Conservation (phyloP, 179 eudicot species). For the Dionaea muscipula region DNA sequence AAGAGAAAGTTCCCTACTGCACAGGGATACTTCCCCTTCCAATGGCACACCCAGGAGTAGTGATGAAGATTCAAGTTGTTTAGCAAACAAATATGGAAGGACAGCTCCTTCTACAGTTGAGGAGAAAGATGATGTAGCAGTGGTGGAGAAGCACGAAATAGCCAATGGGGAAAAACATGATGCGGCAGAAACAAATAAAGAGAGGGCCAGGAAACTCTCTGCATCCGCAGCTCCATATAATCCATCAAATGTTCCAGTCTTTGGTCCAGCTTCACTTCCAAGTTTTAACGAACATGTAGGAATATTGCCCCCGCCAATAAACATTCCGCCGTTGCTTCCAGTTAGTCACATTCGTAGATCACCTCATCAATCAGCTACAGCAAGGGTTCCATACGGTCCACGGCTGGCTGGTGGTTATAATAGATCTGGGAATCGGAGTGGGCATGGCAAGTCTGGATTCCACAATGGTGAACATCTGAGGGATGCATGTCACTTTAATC, state of each 20-base stretch:
- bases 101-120: slow-evolving; percentile 21
- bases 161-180: slow-evolving; percentile 31
- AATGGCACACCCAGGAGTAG: slow-evolving; percentile 11
- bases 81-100: slow-evolving; percentile 13
- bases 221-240: slow-evolving; percentile 95
- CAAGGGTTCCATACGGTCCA: slow-evolving; percentile 92
- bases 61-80: slow-evolving; percentile 12
- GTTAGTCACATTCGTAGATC: slow-evolving; percentile 67
- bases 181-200: slow-evolving; percentile 46
- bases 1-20: slow-evolving; percentile 1
- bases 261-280: slow-evolving; percentile 46
- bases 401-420: slow-evolving; percentile 66
- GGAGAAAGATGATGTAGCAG: neutral
- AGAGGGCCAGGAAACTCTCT: slow-evolving; percentile 60
- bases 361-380: slow-evolving; percentile 87
- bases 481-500: slow-evolving; percentile 38
- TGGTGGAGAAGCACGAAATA: slow-evolving; percentile 26
- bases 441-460: slow-evolving; percentile 45
- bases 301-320: slow-evolving; percentile 73
- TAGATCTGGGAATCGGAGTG: slow-evolving; percentile 50
- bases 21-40: slow-evolving; percentile 12
- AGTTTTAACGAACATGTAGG: slow-evolving; percentile 66
- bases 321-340: slow-evolving; percentile 56
- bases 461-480: slow-evolving; percentile 47
- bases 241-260: slow-evolving; percentile 58